Evolutionary conservation across 2,329 filamentous ascomycete genomes (phyloP), one percentile per base, ranked within the genome.

Genomic region (Neodidymelliopsis sp.): DNA sequence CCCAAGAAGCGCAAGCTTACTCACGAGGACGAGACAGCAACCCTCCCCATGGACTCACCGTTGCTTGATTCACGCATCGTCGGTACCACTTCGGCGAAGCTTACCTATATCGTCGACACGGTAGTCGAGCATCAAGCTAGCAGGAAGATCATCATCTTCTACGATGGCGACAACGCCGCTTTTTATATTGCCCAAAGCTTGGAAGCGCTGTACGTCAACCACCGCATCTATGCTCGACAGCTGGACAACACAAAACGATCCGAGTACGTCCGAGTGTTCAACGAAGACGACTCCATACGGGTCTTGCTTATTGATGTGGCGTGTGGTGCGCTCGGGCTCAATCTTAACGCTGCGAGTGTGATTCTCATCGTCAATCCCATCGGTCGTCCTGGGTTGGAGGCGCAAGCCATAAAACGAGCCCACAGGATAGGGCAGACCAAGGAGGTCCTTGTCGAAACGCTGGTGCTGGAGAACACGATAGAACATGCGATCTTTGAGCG

Each of bases 91-190:
- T 97, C 92, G 0, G 85, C 89, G 0, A 97, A 97, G 71, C 78
- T 97, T 2, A 92, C 89, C 2, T 96, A 97, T 63, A 77, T 97
- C 5, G 76, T 96, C 13, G 87, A 91, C 43, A 80, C 84, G 23
- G 85, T 97, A 10, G 71, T 86, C 4, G 77, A 81, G 41, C 79
- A 92, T 53, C 84, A 94, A 42, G 72, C 79, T 1, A 74, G 81
- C 0, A 91, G 96, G 63, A 96, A 97, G 71, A 94, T 95, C 3
- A 84, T 97, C 41, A 82, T 97, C 8, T 97, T 97, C 70, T 97
- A 96, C 69, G 91, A 96, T 53, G 88, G 89, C 23, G 88, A 94
- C 52, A 93, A 96, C 60, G 81, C 89, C 2, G 92, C 91, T 1
- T 96, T 84, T 71, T 96, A 95, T 74, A 82, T 97, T 28, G 89